Evolutionary conservation across 768 basidiomycete genomes (phyloP).

Genomic region (Calocera viscosa): DNA sequence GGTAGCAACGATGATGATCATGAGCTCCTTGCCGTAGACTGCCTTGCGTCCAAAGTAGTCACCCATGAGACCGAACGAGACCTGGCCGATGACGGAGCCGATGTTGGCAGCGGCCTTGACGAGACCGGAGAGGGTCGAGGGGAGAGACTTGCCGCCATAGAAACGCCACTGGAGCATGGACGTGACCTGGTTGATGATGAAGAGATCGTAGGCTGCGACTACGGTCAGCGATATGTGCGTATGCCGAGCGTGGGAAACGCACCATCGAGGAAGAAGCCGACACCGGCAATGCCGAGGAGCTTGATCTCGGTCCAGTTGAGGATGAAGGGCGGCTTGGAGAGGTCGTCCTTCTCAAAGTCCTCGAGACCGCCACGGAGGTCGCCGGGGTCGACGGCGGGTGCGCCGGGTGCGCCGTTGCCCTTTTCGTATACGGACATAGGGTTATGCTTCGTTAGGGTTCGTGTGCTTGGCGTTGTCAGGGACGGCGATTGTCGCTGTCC

Average conservation of each 20-base stretch:
- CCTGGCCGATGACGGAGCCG: constrained; percentile 40
- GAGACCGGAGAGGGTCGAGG: constrained; percentile 45
- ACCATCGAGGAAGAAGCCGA: constrained; percentile 65
- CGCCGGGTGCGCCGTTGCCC: background rate
- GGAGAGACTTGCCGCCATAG: constrained; percentile 34
- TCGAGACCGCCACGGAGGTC: constrained; percentile 11
- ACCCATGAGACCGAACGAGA: constrained; percentile 31
- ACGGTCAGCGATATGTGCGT: background rate
- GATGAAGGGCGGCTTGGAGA: constrained; percentile 30
- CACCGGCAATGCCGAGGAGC: constrained; percentile 48
- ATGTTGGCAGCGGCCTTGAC: constrained; percentile 60
- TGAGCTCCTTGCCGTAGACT: constrained; percentile 65
- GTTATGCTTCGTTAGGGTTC: too few species aligned
- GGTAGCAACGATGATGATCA: constrained; percentile 68
- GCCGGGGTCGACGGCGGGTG: background rate
- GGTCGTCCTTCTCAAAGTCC: constrained; percentile 27
- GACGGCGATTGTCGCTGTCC: too few species aligned
- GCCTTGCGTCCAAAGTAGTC: constrained; percentile 16
- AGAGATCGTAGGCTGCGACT: constrained; percentile 11
- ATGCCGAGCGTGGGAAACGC: constrained; percentile 14
- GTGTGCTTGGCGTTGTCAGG: too few species aligned
- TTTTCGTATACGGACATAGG: too few species aligned
- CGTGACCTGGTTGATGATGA: constrained; percentile 13
- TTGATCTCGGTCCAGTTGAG: constrained; percentile 42
- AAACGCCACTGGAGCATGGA: constrained; percentile 2